Base-by-base conservation (phyloP, 306 rosid species). In the Abrus precatorius region DNA sequence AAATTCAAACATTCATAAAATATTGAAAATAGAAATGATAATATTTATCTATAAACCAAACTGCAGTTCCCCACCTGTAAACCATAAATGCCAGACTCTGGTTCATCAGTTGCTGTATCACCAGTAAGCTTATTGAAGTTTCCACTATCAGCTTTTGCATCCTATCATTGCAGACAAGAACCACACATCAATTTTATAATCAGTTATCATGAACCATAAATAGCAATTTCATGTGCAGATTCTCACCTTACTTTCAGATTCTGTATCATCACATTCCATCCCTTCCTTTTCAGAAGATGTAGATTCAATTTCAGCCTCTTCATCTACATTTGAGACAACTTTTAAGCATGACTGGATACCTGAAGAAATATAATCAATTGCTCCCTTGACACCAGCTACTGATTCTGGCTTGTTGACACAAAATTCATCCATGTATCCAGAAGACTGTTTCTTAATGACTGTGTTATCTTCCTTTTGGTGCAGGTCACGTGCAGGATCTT, bases 81-180 rank as follows among this genome's bases (percentile, higher is more conserved):
- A 84, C 98, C 98, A 34, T 89, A 82, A 76, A 90, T 60, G 81
- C 83, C 98, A 6, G 94, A 90, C 77, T 87, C 98, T 54, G 82
- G 83, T 90, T 95, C 97, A 71, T 89, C 69, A 49, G 84, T 88
- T 60, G 79, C 62, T 71, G 87, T 79, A 80, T 89, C 93, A 55
- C 87, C 84, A 65, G 81, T 79, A 45, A 82, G 76, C 50, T 82
- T 88, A 70, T 85, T 76, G 61, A 38, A 78, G 79, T 85, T 79
- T 66, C 34, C 61, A 30, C 62, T 75, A 78, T 80, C 87, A 64
- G 69, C 81, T 57, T 80, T 77, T 80, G 78, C 79, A 59, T 68
- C 82, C 97, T 95, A 87, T 69, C 56, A 86, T 80, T 47, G 55
- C n/a, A 80, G 60, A 50, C 44, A 72, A 59, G 27, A 78, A 48